Percentiles rank a stretch among this genome's conserved stretches.
These are phyloP conservation scores for Teratosphaeria pseudoeucalypti DNA, from an alignment of 2,329 filamentous ascomycete species.

Conservation along the genomic window DNA sequence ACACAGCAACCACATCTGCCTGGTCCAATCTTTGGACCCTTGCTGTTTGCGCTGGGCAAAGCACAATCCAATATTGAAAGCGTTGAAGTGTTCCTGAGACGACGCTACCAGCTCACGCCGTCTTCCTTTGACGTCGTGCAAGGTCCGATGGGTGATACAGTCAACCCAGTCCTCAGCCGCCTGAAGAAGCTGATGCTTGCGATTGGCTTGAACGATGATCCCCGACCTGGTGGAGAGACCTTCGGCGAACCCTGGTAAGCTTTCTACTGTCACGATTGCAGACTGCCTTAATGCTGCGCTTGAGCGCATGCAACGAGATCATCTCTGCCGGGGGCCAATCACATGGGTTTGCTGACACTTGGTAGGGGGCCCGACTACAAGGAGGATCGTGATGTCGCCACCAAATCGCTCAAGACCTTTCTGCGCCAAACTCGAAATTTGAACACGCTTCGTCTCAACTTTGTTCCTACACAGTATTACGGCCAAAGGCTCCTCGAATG, in stretches of 20 bases:
- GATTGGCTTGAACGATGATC: background rate
- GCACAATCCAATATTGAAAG: conserved; percentile 9
- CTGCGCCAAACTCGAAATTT: conserved; percentile 10
- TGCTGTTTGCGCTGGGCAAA: conserved; percentile 13
- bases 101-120: background rate
- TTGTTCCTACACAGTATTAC: conserved; percentile 3
- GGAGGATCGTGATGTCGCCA: background rate
- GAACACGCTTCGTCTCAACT: conserved; percentile 17
- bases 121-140: conserved; percentile 8
- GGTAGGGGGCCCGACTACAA: background rate
- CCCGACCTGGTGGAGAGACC: background rate
- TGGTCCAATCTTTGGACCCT: conserved; percentile 9
- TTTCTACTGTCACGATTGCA: background rate
- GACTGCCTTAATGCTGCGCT: too few species aligned
- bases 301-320: too few species aligned
- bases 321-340: background rate
- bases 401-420: conserved; percentile 7
- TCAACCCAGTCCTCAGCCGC: conserved; percentile 7
- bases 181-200: conserved; percentile 14
- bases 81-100: conserved; percentile 19
- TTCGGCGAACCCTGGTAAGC: background rate
- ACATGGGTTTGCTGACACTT: background rate
- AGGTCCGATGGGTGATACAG: background rate
- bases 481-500: conserved; percentile 1
- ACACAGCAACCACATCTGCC: background rate